Evolutionary conservation across 225 moss, liverwort and hornwort species (phyloP).

Genomic region (Marchantia paleacea): DNA sequence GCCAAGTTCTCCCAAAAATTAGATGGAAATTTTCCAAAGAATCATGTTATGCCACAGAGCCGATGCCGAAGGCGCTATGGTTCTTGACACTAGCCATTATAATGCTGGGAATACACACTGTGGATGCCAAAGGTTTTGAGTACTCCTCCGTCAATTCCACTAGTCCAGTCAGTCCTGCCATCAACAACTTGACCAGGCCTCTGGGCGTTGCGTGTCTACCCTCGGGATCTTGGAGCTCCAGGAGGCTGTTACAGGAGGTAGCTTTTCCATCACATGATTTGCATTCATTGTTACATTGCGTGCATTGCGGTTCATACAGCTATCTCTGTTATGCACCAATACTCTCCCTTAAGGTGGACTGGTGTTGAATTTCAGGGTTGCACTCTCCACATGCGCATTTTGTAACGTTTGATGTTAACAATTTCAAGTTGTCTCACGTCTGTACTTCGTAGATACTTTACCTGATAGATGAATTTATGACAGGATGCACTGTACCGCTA

Average conservation of each 20-base stretch:
- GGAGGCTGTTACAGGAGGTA: slow-evolving; percentile 26
- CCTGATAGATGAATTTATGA: neutral
- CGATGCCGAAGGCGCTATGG: slow-evolving; percentile 12
- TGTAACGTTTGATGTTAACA: too few relatives aligned
- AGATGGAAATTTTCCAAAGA: too few relatives aligned
- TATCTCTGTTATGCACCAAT: neutral
- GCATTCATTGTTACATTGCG: too few relatives aligned
- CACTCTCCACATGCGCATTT: neutral
- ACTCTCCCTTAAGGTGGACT: neutral
- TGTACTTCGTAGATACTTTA: neutral
- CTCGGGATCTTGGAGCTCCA: slow-evolving; percentile 19
- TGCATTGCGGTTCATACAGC: neutral
- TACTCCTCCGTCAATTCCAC: slow-evolving; percentile 4
- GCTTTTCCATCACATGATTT: neutral
- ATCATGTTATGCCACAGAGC: neutral
- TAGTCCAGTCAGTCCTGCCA: neutral
- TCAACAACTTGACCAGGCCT: neutral
- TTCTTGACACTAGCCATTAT: neutral
- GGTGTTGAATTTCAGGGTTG: neutral
- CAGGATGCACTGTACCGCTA: slow-evolving; percentile 24
- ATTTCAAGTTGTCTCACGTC: neutral
- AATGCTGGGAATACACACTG: slow-evolving; percentile 9
- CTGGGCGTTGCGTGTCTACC: slow-evolving; percentile 6
- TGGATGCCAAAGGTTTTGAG: slow-evolving; percentile 14
- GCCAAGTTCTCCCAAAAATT: neutral